Conservation (phyloP, 1,284 basidiomycete species). For the Somion occarium region DNA sequence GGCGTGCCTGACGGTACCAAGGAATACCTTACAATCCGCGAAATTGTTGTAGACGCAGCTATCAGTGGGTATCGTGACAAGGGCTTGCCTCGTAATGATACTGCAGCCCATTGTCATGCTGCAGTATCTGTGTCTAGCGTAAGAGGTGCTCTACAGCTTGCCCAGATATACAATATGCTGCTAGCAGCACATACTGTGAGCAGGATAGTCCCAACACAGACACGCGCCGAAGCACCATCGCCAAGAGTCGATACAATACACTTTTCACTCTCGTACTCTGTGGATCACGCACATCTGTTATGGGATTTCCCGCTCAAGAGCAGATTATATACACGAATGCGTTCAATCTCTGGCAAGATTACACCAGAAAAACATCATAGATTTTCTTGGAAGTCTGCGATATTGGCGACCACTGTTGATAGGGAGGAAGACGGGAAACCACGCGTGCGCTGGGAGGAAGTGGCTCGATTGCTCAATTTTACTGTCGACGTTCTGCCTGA, state of each 20-base stretch:
- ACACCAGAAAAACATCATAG: conserved; percentile 13
- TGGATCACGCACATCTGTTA: conserved; percentile 38
- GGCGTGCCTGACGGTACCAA: conserved; percentile 38
- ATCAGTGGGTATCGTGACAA: conserved; percentile 30
- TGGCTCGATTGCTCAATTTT: conserved; percentile 62
- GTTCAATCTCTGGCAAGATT: conserved; percentile 33
- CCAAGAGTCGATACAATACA: conserved; percentile 4
- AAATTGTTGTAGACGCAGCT: conserved; percentile 32
- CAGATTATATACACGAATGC: conserved; percentile 41
- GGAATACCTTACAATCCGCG: conserved; percentile 46
- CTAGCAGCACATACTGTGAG: conserved; percentile 58
- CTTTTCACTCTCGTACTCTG: conserved; percentile 26
- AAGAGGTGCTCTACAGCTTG: conserved; percentile 34
- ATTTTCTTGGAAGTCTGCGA: conserved; percentile 31
- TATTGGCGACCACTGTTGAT: conserved; percentile 39
- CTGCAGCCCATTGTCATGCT: conserved; percentile 21
- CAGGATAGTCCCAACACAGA: conserved; percentile 33
- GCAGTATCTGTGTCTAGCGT: conserved; percentile 16
- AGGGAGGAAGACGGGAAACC: conserved; percentile 31
- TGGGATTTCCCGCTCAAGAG: conserved; percentile 42
- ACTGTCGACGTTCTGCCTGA: conserved; percentile 30
- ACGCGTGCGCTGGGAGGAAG: conserved; percentile 72
- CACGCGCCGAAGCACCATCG: conserved; percentile 9
- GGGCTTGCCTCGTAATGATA: conserved; percentile 11
- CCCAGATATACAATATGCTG: conserved; percentile 72